Conservation (phyloP, 2,329 filamentous ascomycete genomes). For the Laburnicola sp. region DNA sequence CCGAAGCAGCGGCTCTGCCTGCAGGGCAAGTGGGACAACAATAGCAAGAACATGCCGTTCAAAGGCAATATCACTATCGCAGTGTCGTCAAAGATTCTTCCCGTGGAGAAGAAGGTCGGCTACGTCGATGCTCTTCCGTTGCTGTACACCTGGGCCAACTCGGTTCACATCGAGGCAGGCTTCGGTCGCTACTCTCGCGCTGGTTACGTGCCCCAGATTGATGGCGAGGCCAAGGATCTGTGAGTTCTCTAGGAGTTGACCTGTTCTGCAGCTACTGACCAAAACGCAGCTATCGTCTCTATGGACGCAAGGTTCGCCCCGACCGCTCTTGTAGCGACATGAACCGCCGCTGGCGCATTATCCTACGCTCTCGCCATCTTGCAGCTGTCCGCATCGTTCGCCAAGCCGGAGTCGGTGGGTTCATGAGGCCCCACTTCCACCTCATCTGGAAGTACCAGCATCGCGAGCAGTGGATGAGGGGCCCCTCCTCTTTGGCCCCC, state of each 20-base stretch:
- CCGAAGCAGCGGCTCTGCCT: not conserved
- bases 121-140: conserved; percentile 30
- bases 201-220: conserved; percentile 19
- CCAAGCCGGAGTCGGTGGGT: not conserved
- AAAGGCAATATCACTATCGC: conserved; percentile 36
- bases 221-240: conserved; percentile 40
- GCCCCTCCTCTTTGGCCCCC: conserved; percentile 4
- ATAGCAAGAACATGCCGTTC: conserved; percentile 21
- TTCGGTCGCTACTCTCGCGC: conserved; percentile 33
- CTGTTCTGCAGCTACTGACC: not conserved
- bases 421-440: conserved; percentile 26
- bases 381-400: not conserved
- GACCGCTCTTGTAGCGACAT: conserved; percentile 26
- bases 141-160: conserved; percentile 36
- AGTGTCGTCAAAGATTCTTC: conserved; percentile 18
- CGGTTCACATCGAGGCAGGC: conserved; percentile 30
- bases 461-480: conserved; percentile 30
- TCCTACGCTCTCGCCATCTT: conserved; percentile 27
- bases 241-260: conserved; percentile 14
- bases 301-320: conserved; percentile 27
- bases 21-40: not conserved
- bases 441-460: conserved; percentile 27
- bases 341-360: conserved; percentile 28
- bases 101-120: conserved; percentile 10
- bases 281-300: conserved; percentile 33